Base-by-base conservation (phyloP, 768 basidiomycete genomes). In the Xanthoconium stramineum region DNA sequence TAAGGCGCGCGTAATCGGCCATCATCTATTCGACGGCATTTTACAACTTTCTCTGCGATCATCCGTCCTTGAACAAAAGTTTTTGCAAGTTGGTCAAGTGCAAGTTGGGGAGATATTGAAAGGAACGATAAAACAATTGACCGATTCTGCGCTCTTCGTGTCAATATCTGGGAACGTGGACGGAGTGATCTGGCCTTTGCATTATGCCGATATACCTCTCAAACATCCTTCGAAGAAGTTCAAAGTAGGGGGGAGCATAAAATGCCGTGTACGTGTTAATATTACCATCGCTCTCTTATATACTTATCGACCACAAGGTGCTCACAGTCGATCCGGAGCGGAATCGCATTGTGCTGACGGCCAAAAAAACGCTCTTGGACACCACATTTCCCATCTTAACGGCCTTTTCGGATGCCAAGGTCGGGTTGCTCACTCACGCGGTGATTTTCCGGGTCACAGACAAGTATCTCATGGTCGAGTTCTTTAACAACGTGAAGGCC, bases 221-320 rank as follows among this genome's bases (percentile, higher is more conserved):
- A 97, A 94, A 68, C 90, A 98, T 68, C 96, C 96, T 11, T 85
- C 92, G 42, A 91, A 86, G 73, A 82, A 88, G 57, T 99, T 97
- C 77, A 94, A 92, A 66, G 75, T 80, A 20, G 95, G 94, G 28
- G 79, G 80, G 5, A 81, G 69, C 50, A 88, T 98, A 71, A 96
- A 90, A 75, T 94, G 92, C 63, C 77, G 92, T 56, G 94, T 94
- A 72, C 8, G 86, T 74, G 1, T 28, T 50, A 13, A 30, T 39
- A 35, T 8, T n/a, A 14, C 24, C 39, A 20, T 44, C 19, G 0
- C 14, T 5, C 32, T 37, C 24, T 13, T 39, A 44, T 52, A 39
- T 48, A 55, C 40, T 45, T 50, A 40, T 46, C 15, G 15, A 42
- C 45, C 37, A n/a, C 57, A 57, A 92, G 89, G 86, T 98, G 28